A percentile compares a stretch with the other conserved stretches of the same genome.
These are phyloP conservation scores for Coemansia furcata DNA, from an alignment of 192 early-diverging fungal genomes.

Conservation along the genomic window DNA sequence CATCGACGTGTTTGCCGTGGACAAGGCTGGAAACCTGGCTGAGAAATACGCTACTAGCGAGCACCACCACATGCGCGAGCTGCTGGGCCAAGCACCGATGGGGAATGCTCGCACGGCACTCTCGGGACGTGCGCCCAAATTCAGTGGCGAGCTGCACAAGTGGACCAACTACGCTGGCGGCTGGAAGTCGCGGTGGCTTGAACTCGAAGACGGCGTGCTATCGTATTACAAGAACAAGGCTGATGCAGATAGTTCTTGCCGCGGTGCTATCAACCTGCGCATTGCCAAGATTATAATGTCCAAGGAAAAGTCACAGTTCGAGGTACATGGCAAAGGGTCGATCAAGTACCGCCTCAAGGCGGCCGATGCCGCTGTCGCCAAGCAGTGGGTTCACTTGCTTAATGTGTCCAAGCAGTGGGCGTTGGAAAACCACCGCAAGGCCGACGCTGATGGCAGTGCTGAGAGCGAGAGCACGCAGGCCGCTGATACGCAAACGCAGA, in stretches of 20 bases:
- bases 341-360: constrained; percentile 72
- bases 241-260: constrained; percentile 72
- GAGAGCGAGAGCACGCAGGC: constrained; percentile 1
- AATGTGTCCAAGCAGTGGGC: constrained; percentile 76
- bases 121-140: constrained; percentile 58
- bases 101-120: constrained; percentile 53
- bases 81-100: constrained; percentile 56
- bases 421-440: constrained; percentile 34
- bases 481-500: not conserved
- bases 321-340: constrained; percentile 74
- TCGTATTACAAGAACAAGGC: constrained; percentile 80
- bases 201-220: constrained; percentile 74
- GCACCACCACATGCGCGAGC: constrained; percentile 53
- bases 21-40: constrained; percentile 60
- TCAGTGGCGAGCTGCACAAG: constrained; percentile 62
- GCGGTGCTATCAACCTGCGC: constrained; percentile 75
- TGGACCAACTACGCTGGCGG: constrained; percentile 87
- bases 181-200: constrained; percentile 79
- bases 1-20: constrained; percentile 69
- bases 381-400: constrained; percentile 78
- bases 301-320: constrained; percentile 71
- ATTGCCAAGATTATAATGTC: constrained; percentile 66
- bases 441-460: constrained; percentile 2
- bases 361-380: constrained; percentile 65
- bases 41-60: constrained; percentile 33